phyloP scores from a whole-genome alignment of 768 basidiomycete species.

The Xerocomellus amylosporus region DNA sequence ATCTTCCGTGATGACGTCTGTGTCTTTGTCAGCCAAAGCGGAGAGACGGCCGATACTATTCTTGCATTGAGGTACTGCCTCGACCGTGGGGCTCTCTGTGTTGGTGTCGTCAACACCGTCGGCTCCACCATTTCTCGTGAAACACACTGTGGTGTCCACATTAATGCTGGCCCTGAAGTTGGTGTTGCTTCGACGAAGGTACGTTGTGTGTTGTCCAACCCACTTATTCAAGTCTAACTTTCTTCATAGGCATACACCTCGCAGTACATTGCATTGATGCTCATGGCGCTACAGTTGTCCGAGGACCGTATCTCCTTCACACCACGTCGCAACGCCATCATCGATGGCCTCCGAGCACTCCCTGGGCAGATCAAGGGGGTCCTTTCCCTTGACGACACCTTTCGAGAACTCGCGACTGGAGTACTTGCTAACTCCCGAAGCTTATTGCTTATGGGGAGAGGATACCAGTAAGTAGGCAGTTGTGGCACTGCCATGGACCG shows the following conservation, averaged over 20 bases:
- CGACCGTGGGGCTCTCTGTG: constrained; percentile 92
- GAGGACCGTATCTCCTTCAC: constrained; percentile 96
- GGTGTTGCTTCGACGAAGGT: constrained; percentile 99
- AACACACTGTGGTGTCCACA: constrained; percentile 99
- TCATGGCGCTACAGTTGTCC: constrained; percentile 98
- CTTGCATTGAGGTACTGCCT: constrained; percentile 93
- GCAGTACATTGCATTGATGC: constrained; percentile 95
- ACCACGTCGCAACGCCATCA: constrained; percentile 88
- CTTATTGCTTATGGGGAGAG: constrained; percentile 94
- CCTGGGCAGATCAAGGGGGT: constrained; percentile 87
- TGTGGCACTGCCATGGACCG: too few relatives aligned
- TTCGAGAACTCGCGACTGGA: constrained; percentile 82
- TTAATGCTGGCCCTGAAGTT: constrained; percentile 98
- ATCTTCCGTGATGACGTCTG: constrained; percentile 99
- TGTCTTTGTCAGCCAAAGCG: constrained; percentile 94
- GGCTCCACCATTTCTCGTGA: constrained; percentile 97
- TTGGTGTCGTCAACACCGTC: constrained; percentile 98
- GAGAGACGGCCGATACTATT: constrained; percentile 98
- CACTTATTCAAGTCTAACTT: neutral
- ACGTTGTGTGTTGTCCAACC: neutral
- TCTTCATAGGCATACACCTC: constrained; percentile 85
- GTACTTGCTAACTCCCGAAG: constrained; percentile 77
- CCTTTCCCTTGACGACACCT: constrained; percentile 68
- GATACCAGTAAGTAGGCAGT: constrained; percentile 75
- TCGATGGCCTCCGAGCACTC: constrained; percentile 87